Evolutionary conservation across 768 basidiomycete genomes (phyloP), one percentile per base, ranked within the genome.

Genomic region (Dacryopinax spathularia): DNA sequence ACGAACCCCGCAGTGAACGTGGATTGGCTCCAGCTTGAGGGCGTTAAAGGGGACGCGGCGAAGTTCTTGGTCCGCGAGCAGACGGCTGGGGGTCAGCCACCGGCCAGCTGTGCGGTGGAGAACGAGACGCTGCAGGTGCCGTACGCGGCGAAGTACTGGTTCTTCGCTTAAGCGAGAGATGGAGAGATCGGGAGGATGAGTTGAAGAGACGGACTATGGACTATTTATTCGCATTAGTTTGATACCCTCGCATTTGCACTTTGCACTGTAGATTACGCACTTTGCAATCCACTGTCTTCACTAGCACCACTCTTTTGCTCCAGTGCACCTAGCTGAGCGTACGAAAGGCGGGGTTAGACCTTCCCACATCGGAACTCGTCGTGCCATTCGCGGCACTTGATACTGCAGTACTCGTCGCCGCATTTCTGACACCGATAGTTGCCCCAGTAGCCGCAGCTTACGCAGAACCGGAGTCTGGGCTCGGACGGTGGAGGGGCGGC

Each of bases 361-460:
- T 56, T 77, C 69, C 92, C 90, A 72, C 91, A 92, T 34, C 88
- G 79, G 25, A 87, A 89, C 73, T 92, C 91, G 29, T 80, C 77
- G 67, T 93, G 91, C 2, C 88, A 82, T 20, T 76, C 75, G 69
- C 86, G 82, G 69, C 91, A 93, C 63, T 82, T 83, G 39, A 78
- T 74, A 72, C 86, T 85, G 67, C 91, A 92, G 67, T 85, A 91
- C 1, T 84, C 77, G 78, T 89, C 78, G 0, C 84, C 83, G 73
- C 91, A 92, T 68, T 81, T 82, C 65, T 80, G 81, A 75, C 91
- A 93, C 63, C 81, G 85, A 71, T 93, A 92, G 2, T 77, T 77
- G 5, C 88, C 89, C 81, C 82, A 87, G 72, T 88, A 91, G 1
- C 91, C 89, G 68, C 91, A 92, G 27, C 91, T 87, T n/a, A 88